Base-by-base conservation (phyloP, 2,329 filamentous ascomycete genomes). In the Trichothecium sympodiale region DNA sequence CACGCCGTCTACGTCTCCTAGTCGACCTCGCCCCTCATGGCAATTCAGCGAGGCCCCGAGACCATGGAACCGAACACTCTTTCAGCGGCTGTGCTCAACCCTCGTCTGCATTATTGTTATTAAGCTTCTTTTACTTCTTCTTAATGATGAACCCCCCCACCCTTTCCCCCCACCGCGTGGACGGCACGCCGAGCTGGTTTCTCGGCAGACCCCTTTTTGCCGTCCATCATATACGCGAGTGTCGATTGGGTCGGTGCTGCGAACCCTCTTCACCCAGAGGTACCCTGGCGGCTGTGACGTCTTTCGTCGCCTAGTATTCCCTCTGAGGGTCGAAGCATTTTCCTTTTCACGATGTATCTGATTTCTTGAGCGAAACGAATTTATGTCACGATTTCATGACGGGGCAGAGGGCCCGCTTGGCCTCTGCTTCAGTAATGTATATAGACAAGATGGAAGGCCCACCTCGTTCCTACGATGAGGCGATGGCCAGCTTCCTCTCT, bases 1-100 rank as follows among this genome's bases (percentile, higher is more conserved):
- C 65, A 80, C 56, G 77, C 75, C 54, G 71, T 80, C 47, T 64
- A 80, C 48, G 69, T 80, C 46, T 61, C 62, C 42, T 55, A 50
- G 57, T 48, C 38, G 45, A 37, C 23, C 16, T 15, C 5, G 7
- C 17, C 15, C 17, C 20, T 33, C 12, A 18, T 25, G 31, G 20
- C n/a, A n/a, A 27, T 34, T 23, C 27, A 29, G 27, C 33, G 27
- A 37, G 46, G 49, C 38, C 60, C 35, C 37, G 41, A 25, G 20
- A 10, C 20, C 10, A 25, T 10, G 20, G 20, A 10, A 25, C 20
- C 20, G 20, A 9, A 16, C 15, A 14, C 28, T 31, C 15, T 15
- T 17, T 31, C 12, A 14, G 28, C 28, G 36, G 17, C 27, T 26
- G 18, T 9, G 43, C 39, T 23, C 36, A 34, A 20, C 14, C 27